Evolutionary conservation across 768 basidiomycete genomes (phyloP), one percentile per base, ranked within the genome.

Genomic region (Nidularia pulvinata): DNA sequence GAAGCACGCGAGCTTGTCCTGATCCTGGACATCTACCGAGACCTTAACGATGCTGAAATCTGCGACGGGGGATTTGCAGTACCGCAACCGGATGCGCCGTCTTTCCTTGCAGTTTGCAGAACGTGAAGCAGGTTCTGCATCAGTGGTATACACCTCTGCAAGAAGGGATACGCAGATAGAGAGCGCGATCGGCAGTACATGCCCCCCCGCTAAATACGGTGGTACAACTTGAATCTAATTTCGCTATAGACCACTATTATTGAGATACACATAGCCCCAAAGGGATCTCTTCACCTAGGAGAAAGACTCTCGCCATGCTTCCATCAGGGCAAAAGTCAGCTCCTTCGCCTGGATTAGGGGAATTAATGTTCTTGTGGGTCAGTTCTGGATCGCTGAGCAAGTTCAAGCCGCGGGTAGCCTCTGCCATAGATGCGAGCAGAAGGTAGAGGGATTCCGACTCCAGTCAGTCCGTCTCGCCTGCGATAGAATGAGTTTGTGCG

Each of bases 41-140:
- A 77, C 77, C 44, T 63, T 61, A 1, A 63, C 69, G 39, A 79
- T 73, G 6, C 79, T 78, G 55, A 79, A 76, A 53, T 81, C 77
- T 1, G 73, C 45, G 37, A 81, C 75, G n/a, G 76, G 77, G 1
- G 69, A 69, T 6, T 64, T 65, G 19, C 65, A 58, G 51, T 75
- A 73, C 9, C 63, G 62, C 13, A 80, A 58, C 11, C 78, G 67
- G 6, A 72, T 49, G 1, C 77, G 67, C 0, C 61, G 61, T 47
- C 44, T 59, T 39, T 14, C 63, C 61, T 59, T 51, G 57, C 36
- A 54, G 42, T 56, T 45, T 4, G 50, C 22, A n/a, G 55, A 59
- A 30, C 4, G 25, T 30, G 25, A 30, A 7, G 56, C 53, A 34
- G 57, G 49, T 7, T 52, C 55, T 3, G 64, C 57, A 6, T 65